Evolutionary conservation across 2,329 filamentous ascomycete species (phyloP).

Genomic region (Alternaria hordeiaustralica): DNA sequence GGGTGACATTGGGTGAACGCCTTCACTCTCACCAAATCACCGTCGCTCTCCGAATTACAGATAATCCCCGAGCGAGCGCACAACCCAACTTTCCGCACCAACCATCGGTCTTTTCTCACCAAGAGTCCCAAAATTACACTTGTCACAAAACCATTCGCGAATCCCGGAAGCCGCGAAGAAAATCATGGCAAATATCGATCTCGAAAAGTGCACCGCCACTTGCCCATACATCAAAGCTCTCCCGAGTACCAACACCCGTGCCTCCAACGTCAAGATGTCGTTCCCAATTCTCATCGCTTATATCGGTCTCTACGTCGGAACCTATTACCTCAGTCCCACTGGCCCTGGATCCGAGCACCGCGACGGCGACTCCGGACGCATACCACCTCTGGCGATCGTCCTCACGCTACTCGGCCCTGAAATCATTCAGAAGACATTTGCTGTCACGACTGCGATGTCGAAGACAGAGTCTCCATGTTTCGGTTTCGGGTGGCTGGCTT

Average conservation of each 20-base stretch:
- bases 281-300: not conserved
- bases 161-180: not conserved
- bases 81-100: not conserved
- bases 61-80: not conserved
- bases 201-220: not conserved
- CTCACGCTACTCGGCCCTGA: not conserved
- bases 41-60: not conserved
- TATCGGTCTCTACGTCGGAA: not conserved
- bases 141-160: not conserved
- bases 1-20: not conserved
- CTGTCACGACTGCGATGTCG: not conserved
- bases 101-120: not conserved
- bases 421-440: not conserved
- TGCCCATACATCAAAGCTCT: fast-evolving
- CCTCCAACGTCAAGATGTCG: not conserved
- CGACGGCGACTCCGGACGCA: not conserved
- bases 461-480: not conserved
- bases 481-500: not conserved
- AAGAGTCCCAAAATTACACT: not conserved
- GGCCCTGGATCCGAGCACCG: not conserved
- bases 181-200: not conserved
- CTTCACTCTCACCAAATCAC: not conserved
- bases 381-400: not conserved
- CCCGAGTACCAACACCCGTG: not conserved
- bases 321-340: not conserved